Base-by-base conservation (phyloP, 305 asterid genomes). In the Lippia alba region DNA sequence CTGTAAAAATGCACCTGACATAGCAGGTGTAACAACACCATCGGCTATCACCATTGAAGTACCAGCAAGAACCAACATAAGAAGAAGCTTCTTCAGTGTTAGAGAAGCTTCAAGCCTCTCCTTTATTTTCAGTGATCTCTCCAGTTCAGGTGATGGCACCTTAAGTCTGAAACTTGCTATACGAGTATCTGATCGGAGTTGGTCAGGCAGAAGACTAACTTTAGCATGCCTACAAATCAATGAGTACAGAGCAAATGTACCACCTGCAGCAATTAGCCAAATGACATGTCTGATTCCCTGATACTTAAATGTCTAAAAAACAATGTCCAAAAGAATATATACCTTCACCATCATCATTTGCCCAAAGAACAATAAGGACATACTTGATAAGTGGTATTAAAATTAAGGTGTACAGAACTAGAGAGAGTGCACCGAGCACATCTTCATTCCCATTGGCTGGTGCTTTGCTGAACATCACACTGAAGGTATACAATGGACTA, bases 261-360 rank as follows among this genome's bases (percentile, higher is more conserved):
- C 99, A 78, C 99, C 99, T 95, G 88, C 82, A 78, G 76, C 76
- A 74, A 79, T 70, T 77, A 79, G 72, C 41, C 62, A 77, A 77
- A 57, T 41, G 58, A 67, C 32, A 66, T 55, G 75, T 75, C 75
- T 76, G 77, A 61, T 68, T 73, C 73, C 48, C 44, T 55, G 15
- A 51, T 30, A 36, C 24, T 41, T 48, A 62, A 49, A 24, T 15
- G 67, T 16, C 57, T 19, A 61, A 62, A 20, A 7, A 4, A 32
- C 55, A 72, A 74, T 78, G 33, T 24, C 17, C 57, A 67, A 73
- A 30, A 58, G 66, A 60, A 24, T 55, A 57, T 78, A 65, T 87
- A 95, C 99, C 99, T 95, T 95, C 98, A 71, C 99, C 99, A 64
- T 95, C 96, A 74, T 95, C 99, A 71, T 95, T 95, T 7, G 99